phyloP scores from a whole-genome alignment of 2,329 filamentous ascomycete species.

The Huntiella savannae region DNA sequence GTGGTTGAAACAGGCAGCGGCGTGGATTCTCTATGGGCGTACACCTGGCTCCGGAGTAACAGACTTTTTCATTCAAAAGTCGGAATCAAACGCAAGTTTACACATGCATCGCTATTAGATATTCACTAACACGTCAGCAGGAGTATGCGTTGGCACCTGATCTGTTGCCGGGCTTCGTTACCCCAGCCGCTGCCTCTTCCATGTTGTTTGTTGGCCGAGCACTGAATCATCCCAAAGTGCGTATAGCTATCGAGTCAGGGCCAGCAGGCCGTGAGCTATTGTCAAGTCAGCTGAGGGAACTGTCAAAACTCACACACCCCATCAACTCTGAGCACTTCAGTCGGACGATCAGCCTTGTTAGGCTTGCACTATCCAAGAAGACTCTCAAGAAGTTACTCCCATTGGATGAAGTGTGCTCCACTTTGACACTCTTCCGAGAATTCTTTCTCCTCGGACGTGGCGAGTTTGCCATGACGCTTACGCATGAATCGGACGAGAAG shows the following conservation, averaged over 20 bases:
- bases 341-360: slow-evolving; percentile 53
- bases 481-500: slow-evolving; percentile 66
- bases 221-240: slow-evolving; percentile 59
- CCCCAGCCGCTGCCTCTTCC: slow-evolving; percentile 52
- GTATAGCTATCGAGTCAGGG: slow-evolving; percentile 25
- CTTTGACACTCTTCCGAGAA: slow-evolving; percentile 58
- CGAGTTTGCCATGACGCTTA: slow-evolving; percentile 77
- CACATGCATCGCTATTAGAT: neutral
- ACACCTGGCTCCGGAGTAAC: slow-evolving; percentile 55
- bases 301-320: slow-evolving; percentile 38
- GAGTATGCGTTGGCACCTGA: slow-evolving; percentile 37
- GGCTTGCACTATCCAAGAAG: slow-evolving; percentile 65
- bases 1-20: slow-evolving; percentile 78
- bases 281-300: slow-evolving; percentile 46
- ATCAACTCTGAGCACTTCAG: slow-evolving; percentile 30
- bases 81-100: slow-evolving; percentile 12
- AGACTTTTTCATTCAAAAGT: slow-evolving; percentile 53
- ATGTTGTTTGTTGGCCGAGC: slow-evolving; percentile 85
- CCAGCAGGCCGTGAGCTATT: slow-evolving; percentile 38
- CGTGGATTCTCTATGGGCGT: slow-evolving; percentile 79
- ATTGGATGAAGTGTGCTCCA: slow-evolving; percentile 53
- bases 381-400: slow-evolving; percentile 69
- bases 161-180: slow-evolving; percentile 65
- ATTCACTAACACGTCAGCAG: neutral
- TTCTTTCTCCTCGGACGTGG: slow-evolving; percentile 78